Evolutionary conservation across 768 basidiomycete species (phyloP), one percentile per base, ranked within the genome.

Genomic region (Tylopilus sp.): DNA sequence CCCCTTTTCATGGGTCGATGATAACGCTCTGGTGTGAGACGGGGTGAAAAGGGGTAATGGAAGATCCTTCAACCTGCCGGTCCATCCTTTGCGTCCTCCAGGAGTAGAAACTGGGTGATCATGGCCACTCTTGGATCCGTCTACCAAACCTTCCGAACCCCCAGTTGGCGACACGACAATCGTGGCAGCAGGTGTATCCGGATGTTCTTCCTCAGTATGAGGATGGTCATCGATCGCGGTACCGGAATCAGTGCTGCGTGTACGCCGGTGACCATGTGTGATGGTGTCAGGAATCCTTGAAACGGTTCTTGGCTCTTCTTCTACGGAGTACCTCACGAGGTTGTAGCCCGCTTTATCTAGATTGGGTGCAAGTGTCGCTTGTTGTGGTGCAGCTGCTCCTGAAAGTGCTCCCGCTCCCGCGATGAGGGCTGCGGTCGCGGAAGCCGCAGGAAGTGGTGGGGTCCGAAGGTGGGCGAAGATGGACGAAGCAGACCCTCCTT

Each of bases 371-470:
- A 75, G 74, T 23, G 71, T 71, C 44, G 59, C 69, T 40, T 74
- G 68, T 10, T 60, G 56, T 0, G 86, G 86, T 0, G 83, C 78
- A 7, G 82, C 80, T 3, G 77, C 77, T 17, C 85, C 87, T 2
- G 77, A 71, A 8, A 91, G 68, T 43, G 82, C 81, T 3, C 80
- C 83, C 0, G 87, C 82, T 50, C 82, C 81, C 7, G 85, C 79
- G 20, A 93, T 82, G 31, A 92, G 76, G 4, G 86, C 78, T 1
- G 85, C 88, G 52, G 57, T 49, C 15, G 60, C 48, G 20, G 59
- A 30, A 0, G 61, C 50, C 4, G 51, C 42, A 11, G 67, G 65
- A n/a, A 62, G 46, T 11, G 65, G 56, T 4, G 63, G 52, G 6
- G 53, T 13, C 17, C 50, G 57, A 28, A 61, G 36, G 26, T 61